Evolutionary conservation across 148 eudicot genomes (phyloP), one percentile per base, ranked within the genome.

Genomic region (Cornus suecica): DNA sequence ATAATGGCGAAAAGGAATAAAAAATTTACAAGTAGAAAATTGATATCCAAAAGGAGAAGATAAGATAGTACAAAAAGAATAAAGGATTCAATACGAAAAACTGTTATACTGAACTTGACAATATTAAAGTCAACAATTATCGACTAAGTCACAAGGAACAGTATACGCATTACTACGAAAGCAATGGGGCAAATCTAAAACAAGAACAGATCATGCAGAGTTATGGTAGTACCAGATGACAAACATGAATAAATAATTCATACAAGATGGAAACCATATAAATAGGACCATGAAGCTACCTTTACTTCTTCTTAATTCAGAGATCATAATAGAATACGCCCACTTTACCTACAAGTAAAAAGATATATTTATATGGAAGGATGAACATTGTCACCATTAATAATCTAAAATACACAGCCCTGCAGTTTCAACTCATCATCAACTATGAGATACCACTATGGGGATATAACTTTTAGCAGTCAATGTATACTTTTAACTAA

Each of bases 341-440:
- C 90, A 91, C 78, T 85, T 89, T 86, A 90, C 97, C 97, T 92
- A 94, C 99, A 94, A 94, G 89, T 81, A 85, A 92, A 92, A 92
- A 92, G 90, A 89, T 79, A 83, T 80, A 79, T 92, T 94, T 85
- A 89, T 88, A 88, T 83, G 87, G 97, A 81, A 89, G 77, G 86
- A 86, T 83, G 93, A 90, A 87, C 85, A 88, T 48, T 80, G 86
- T 78, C 83, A 86, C 86, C 83, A 84, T 86, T 74, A 89, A 84
- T 74, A 86, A 72, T 65, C 81, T 73, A 70, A 78, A 80, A 83
- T 76, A 82, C 58, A 82, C 67, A 73, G 82, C 22, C 81, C 41
- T 69, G 80, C 64, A 72, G 80, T 64, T 68, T 78, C 75, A 51
- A 81, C 28, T 66, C 65, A 72, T 51, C 80, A 76, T 62, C 48